phyloP scores from a whole-genome alignment of 1,284 basidiomycete species.

The Austroboletus niveus region DNA sequence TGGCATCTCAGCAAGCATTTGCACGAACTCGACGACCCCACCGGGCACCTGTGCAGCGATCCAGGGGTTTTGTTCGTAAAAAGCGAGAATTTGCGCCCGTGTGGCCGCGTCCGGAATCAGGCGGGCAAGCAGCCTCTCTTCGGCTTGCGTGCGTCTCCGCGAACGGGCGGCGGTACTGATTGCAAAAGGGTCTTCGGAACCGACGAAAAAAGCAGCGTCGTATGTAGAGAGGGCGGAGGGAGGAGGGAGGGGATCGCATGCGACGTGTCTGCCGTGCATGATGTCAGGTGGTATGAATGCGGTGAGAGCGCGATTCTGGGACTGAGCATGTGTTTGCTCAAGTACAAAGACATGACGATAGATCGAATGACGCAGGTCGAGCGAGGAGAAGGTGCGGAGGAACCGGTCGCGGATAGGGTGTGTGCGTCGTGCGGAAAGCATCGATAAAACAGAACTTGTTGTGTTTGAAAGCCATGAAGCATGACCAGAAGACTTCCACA shows the following conservation, averaged over 20 bases:
- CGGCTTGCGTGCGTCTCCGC: slow-evolving; percentile 43
- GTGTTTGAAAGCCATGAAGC: slow-evolving; percentile 69
- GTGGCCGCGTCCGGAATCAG: slow-evolving; percentile 57
- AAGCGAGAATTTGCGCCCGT: slow-evolving; percentile 52
- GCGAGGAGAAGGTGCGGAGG: slow-evolving; percentile 42
- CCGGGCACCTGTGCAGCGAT: slow-evolving; percentile 59
- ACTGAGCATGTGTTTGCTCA: slow-evolving; percentile 50
- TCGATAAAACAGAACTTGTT: slow-evolving; percentile 41
- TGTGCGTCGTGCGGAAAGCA: slow-evolving; percentile 34
- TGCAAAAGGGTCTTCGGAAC: slow-evolving; percentile 52
- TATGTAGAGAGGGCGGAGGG: slow-evolving; percentile 57
- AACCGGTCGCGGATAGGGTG: slow-evolving; percentile 41
- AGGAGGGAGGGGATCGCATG: slow-evolving; percentile 84
- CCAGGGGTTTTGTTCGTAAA: slow-evolving; percentile 25
- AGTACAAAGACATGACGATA: slow-evolving; percentile 77
- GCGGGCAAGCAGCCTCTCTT: slow-evolving; percentile 50
- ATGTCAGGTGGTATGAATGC: slow-evolving; percentile 67
- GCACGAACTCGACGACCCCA: slow-evolving; percentile 62
- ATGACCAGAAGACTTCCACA: slow-evolving; percentile 79
- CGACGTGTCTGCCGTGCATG: slow-evolving; percentile 52
- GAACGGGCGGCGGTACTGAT: slow-evolving; percentile 21
- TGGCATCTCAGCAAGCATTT: slow-evolving; percentile 54
- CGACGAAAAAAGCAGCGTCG: slow-evolving; percentile 69
- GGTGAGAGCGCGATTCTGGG: slow-evolving; percentile 47
- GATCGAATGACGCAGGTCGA: slow-evolving; percentile 48